Percentiles rank a stretch among this genome's conserved stretches.
phyloP scores from a whole-genome alignment of 352 stramenopile species.

The Pythium sukuiense region DNA sequence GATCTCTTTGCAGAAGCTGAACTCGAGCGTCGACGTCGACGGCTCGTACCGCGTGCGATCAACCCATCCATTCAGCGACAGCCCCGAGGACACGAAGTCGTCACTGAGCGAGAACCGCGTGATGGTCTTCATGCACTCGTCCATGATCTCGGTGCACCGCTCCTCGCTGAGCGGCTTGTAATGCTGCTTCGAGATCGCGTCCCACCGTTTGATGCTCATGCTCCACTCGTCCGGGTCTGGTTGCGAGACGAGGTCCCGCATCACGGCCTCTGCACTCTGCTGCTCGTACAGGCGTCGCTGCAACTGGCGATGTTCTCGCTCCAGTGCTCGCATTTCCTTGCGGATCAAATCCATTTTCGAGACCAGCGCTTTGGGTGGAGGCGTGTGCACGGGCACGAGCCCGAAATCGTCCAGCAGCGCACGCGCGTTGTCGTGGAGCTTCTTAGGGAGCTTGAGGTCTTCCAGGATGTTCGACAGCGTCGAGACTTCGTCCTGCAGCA shows the following conservation, averaged over 20 bases:
- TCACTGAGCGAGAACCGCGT: constrained; percentile 23
- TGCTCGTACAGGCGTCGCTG: constrained; percentile 17
- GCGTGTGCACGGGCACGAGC: constrained; percentile 16
- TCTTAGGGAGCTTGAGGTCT: constrained; percentile 22
- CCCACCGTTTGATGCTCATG: constrained; percentile 25
- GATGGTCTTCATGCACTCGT: constrained; percentile 28
- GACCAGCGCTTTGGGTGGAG: constrained; percentile 14
- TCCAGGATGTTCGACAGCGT: constrained; percentile 21
- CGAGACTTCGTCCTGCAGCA: constrained; percentile 23
- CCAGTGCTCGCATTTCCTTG: constrained; percentile 25
- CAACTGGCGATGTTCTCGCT: constrained; percentile 23
- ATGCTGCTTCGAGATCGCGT: constrained; percentile 20
- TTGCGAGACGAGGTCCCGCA: constrained; percentile 18
- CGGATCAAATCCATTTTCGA: constrained; percentile 21
- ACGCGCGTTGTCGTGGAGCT: constrained; percentile 22
- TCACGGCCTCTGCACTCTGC: constrained; percentile 18
- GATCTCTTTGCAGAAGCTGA: constrained; percentile 25
- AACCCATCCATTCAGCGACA: constrained; percentile 23
- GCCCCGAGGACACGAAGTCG: constrained; percentile 21
- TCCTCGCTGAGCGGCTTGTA: constrained; percentile 9
- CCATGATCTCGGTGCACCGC: constrained; percentile 15
- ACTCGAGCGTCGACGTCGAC: constrained; percentile 21
- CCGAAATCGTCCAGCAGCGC: constrained; percentile 20
- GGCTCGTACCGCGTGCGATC: constrained; percentile 22
- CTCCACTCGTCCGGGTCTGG: constrained; percentile 17